Base-by-base conservation (phyloP, 768 basidiomycete species). In the Panus rudis region DNA sequence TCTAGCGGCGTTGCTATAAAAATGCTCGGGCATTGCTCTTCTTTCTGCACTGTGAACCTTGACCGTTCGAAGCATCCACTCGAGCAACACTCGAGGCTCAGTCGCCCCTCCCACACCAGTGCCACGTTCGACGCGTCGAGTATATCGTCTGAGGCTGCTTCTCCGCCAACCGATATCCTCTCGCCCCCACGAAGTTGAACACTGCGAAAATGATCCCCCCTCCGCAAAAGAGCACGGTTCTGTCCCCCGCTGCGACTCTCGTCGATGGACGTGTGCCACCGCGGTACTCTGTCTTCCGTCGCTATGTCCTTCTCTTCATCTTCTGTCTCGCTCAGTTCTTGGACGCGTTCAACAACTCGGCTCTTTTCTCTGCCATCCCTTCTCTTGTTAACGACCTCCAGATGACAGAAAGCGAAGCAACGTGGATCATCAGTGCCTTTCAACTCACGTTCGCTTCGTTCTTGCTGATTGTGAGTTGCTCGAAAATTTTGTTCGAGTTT, bases 321-420 rank as follows among this genome's bases (percentile, higher is more conserved):
- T 63, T 67, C 52, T 64, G 62, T 39, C 54, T 61, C 25, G 63
- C 63, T 6, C 64, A 66, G 47, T 66, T 66, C 50, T 55, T 65
- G 35, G 66, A 67, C 40, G 54, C 61, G 17, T 57, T 64, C 54
- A 64, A 63, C 53, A 60, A 58, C 52, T 65, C 60, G 3, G 54
- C 63, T 8, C 55, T 63, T n/a, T 61, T 60, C 53, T 57, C 60
- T 6, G 60, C 62, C 39, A 58, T 63, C 37, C 62, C 62, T 23
- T 38, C 54, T 25, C 54, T 63, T 32, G 49, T 52, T 32, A 39
- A 21, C 21, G 43, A 51, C 14, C 51, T 63, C 20, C 42, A 51
- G 33, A 57, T 63, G 46, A 49, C 50, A 19, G 37, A 51, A 45
- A 43, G 51, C 41, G 49, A 62, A 40, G 51, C 57, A 34, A 59